Base-by-base conservation (phyloP, 2,329 filamentous ascomycete genomes). In the Aspergillus udagawae region DNA sequence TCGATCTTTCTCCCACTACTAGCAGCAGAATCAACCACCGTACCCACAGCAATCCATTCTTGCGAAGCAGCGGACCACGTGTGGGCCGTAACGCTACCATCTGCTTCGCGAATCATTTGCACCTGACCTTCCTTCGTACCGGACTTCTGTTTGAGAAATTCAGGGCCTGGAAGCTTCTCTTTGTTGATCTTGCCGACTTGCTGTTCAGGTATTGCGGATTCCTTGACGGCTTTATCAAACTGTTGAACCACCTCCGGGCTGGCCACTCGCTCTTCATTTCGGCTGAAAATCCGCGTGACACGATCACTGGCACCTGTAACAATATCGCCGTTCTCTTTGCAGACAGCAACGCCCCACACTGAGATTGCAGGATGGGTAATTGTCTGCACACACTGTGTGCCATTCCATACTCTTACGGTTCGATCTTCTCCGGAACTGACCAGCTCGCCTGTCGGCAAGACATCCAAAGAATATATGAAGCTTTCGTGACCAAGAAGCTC, bases 41-140 rank as follows among this genome's bases (percentile, higher is more conserved):
- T 96, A n/a, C 94, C 94, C 8, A 97, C 89, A 60, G 88, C 89
- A 56, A 91, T 80, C 92, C 92, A 97, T 70, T 92, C 81, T 52
- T 85, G 81, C 60, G 87, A 81, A 62, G 83, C 78, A 67, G 74
- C 65, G 62, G 92, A 95, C 93, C 93, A 97, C 60, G 90, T 87
- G 70, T 97, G 91, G 8, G 92, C 92, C 4, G 89, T 91, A 29
- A 97, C 82, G 52, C 85, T 90, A 49, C 91, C 91, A 67, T 96
- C 87, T 7, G 83, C 78, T 71, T 96, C 89, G 58, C 84, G 85
- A 67, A 97, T 93, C 86, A 96, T 95, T 67, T 95, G 88, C 4
- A 96, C 89, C 70, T 99, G 93, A 0, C 94, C 94, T 63, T 99
- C 94, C 74, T 96, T 96, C n/a, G 90, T 94, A 3, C 94, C 94